Evolutionary conservation across 257 asterid species (phyloP).

Genomic region (Ophiorrhiza pumila): DNA sequence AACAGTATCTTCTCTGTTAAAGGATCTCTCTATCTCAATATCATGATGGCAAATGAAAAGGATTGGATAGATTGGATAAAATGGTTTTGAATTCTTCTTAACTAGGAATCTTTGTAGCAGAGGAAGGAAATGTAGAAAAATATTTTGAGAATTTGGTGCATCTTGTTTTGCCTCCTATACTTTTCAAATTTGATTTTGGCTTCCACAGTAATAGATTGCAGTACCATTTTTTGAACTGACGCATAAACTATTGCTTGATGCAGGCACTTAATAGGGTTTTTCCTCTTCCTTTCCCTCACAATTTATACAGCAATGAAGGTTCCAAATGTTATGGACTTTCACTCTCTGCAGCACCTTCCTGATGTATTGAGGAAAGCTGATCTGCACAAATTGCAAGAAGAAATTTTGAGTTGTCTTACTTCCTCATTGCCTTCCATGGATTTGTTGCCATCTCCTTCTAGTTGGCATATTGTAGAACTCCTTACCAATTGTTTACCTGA

Average conservation of each 20-base stretch:
- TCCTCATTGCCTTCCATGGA: constrained; percentile 58
- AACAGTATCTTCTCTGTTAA: not conserved
- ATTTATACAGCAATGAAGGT: constrained; percentile 81
- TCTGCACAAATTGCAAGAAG: constrained; percentile 60
- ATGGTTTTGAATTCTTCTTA: too few species aligned
- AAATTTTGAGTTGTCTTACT: constrained; percentile 68
- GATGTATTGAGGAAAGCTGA: constrained; percentile 69
- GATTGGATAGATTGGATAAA: not conserved
- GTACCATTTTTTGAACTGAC: not conserved
- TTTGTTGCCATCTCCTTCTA: constrained; percentile 53
- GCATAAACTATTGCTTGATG: constrained; percentile 22
- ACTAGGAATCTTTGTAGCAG: too few species aligned
- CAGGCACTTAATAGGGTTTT: constrained; percentile 99
- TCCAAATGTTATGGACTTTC: constrained; percentile 71
- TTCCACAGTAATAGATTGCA: not conserved
- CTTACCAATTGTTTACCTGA: constrained; percentile 75
- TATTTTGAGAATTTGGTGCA: too few species aligned
- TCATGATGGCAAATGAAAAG: not conserved
- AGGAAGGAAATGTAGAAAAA: not conserved
- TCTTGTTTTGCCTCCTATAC: too few species aligned
- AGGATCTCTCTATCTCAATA: not conserved
- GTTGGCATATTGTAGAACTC: constrained; percentile 72
- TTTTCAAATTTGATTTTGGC: too few species aligned
- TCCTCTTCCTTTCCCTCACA: constrained; percentile 83
- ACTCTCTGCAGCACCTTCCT: constrained; percentile 52